phyloP scores from a whole-genome alignment of 2,329 filamentous ascomycete species.

The Diplodia intermedia region DNA sequence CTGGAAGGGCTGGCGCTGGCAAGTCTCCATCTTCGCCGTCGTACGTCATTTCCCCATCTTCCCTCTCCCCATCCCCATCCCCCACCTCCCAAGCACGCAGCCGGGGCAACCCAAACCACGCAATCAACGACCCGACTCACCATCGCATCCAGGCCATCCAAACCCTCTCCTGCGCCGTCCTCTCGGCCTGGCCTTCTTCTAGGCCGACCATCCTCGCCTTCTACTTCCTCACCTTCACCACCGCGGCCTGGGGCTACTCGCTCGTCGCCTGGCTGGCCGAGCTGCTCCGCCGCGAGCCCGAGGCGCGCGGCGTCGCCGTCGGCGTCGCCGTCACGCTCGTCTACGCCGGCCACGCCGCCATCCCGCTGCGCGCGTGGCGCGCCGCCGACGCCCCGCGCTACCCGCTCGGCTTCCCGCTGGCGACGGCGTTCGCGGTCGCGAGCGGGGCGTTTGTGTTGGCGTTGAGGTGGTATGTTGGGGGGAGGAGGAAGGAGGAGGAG shows the following conservation, averaged over 20 bases:
- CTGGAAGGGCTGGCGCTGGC: conserved; percentile 34
- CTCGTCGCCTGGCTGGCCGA: conserved; percentile 35
- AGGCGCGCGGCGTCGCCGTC: conserved; percentile 34
- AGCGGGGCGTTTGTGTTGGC: background rate
- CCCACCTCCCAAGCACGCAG: background rate
- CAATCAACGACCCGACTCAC: no score
- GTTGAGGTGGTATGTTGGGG: background rate
- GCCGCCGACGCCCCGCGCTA: conserved; percentile 28
- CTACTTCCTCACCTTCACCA: conserved; percentile 35
- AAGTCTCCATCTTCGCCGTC: conserved; percentile 32
- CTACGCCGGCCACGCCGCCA: conserved; percentile 34
- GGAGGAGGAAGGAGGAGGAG: background rate
- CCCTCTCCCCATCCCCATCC: no score
- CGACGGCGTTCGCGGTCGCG: conserved; percentile 4
- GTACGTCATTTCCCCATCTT: background rate
- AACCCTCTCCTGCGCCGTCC: conserved; percentile 25
- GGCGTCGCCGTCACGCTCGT: conserved; percentile 19
- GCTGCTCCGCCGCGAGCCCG: conserved; percentile 33
- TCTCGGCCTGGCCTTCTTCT: conserved; percentile 32
- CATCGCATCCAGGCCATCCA: background rate
- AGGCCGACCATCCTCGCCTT: conserved; percentile 32
- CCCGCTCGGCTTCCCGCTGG: conserved; percentile 21
- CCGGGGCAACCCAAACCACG: no score
- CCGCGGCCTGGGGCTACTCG: conserved; percentile 31
- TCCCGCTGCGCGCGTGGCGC: conserved; percentile 34